A percentile compares a stretch with the other conserved stretches of the same genome.
Evolutionary conservation across 345 rosid species (phyloP).

Genomic region (Aquilaria sinensis): DNA sequence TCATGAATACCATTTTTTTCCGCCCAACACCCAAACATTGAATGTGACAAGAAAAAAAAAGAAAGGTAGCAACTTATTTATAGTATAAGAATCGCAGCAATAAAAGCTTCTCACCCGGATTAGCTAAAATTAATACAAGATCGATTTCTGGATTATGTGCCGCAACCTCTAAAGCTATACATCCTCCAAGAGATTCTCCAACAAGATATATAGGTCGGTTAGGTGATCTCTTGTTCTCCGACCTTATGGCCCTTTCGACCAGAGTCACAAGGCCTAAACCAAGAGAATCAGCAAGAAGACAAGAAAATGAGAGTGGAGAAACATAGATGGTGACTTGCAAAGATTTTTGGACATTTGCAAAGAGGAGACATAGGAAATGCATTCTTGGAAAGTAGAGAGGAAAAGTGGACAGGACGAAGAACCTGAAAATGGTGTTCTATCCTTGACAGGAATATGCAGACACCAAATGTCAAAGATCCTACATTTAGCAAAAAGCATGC

Average conservation of each 20-base stretch:
- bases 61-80: too few relatives aligned
- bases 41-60: neutral
- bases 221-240: slow-evolving; percentile 32
- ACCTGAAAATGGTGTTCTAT: slow-evolving; percentile 67
- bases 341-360: too few relatives aligned
- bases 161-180: slow-evolving; percentile 67
- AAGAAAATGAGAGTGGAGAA: neutral
- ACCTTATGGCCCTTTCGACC: slow-evolving; percentile 43
- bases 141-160: slow-evolving; percentile 59
- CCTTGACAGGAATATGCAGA: slow-evolving; percentile 73
- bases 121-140: slow-evolving; percentile 58
- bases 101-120: slow-evolving; percentile 46
- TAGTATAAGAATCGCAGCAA: too few relatives aligned
- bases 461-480: slow-evolving; percentile 74
- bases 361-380: neutral
- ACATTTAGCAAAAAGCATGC: slow-evolving; percentile 6
- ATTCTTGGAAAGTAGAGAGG: neutral
- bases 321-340: neutral
- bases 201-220: slow-evolving; percentile 66
- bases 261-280: slow-evolving; percentile 53
- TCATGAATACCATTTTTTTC: too few relatives aligned
- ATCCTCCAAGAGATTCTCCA: slow-evolving; percentile 82
- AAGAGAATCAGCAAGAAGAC: neutral
- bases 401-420: neutral
- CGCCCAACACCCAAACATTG: neutral